phyloP scores from a whole-genome alignment of 257 asterid species.

The Nicotiana noctiflora region DNA sequence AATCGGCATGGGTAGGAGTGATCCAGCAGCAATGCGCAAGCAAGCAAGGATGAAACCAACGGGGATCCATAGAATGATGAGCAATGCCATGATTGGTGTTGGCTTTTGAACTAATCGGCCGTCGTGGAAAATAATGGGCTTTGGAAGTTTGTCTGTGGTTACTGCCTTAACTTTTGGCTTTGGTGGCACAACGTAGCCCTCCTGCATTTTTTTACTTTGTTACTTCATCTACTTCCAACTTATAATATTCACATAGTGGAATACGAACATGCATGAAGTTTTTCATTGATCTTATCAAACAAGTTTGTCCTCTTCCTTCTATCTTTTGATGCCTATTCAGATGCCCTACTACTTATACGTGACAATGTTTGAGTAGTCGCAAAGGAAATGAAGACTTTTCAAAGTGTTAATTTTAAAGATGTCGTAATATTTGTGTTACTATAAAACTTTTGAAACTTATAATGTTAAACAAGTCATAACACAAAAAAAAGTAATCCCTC shows the following conservation, averaged over 20 bases:
- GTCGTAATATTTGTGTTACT: too few relatives aligned
- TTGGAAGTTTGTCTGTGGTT: conserved; percentile 42
- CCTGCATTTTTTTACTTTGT: conserved; percentile 24
- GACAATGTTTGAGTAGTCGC: too few relatives aligned
- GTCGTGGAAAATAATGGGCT: conserved; percentile 59
- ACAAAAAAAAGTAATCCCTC: too few relatives aligned
- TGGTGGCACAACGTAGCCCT: conserved; percentile 43
- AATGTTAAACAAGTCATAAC: too few relatives aligned
- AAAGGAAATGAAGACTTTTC: too few relatives aligned
- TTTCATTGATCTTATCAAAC: too few relatives aligned
- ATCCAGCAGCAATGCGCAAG: conserved; percentile 46
- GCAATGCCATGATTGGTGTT: conserved; percentile 38
- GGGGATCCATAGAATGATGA: conserved; percentile 54
- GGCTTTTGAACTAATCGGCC: conserved; percentile 56
- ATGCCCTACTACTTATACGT: too few relatives aligned
- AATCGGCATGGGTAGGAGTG: conserved; percentile 48
- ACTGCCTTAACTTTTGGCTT: conserved; percentile 40
- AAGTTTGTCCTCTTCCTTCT: too few relatives aligned
- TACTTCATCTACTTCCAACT: neutral
- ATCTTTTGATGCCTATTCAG: too few relatives aligned
- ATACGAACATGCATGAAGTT: too few relatives aligned
- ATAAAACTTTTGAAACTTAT: too few relatives aligned
- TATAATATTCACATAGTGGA: neutral
- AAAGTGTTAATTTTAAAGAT: too few relatives aligned
- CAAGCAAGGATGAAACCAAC: conserved; percentile 50